Evolutionary conservation across 805 yeast genomes (phyloP).

Genomic region (Yamadazyma nakazawae): DNA sequence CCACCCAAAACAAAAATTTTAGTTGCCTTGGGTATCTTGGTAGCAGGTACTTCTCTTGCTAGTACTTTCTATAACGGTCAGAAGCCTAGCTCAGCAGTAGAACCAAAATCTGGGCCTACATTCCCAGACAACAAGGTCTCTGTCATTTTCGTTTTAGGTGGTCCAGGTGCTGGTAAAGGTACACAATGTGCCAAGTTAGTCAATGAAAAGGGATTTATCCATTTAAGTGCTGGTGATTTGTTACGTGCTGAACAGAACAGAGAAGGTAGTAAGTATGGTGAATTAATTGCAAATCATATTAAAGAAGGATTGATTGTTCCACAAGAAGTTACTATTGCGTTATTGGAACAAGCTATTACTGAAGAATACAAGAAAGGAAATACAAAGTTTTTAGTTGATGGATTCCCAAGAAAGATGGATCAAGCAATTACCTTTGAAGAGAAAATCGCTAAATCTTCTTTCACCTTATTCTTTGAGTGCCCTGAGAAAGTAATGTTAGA

Average conservation of each 20-base stretch:
- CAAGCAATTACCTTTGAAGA: constrained; percentile 94
- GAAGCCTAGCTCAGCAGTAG: constrained; percentile 44
- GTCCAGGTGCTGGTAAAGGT: constrained; percentile 98
- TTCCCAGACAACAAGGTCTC: constrained; percentile 66
- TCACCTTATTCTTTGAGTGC: constrained; percentile 76
- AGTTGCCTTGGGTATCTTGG: constrained; percentile 41
- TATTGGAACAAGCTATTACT: constrained; percentile 75
- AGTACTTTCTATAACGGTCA: constrained; percentile 43
- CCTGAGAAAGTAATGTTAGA: constrained; percentile 79
- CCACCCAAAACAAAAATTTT: constrained; percentile 20
- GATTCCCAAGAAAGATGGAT: constrained; percentile 98
- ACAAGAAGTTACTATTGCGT: constrained; percentile 82
- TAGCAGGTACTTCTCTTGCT: constrained; percentile 47
- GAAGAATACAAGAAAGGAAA: constrained; percentile 48
- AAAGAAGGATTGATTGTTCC: constrained; percentile 92
- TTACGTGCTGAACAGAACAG: constrained; percentile 89
- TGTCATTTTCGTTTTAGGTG: constrained; percentile 90
- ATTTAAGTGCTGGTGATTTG: constrained; percentile 94
- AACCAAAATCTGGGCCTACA: constrained; percentile 36
- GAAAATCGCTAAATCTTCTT: constrained; percentile 62
- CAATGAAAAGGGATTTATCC: constrained; percentile 75
- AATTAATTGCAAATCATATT: constrained; percentile 77
- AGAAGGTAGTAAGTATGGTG: constrained; percentile 79
- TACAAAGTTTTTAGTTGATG: constrained; percentile 79
- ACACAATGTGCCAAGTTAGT: constrained; percentile 91